Evolutionary conservation across 2,329 filamentous ascomycete genomes (phyloP).

Genomic region (Paracoccidioides lutzii): DNA sequence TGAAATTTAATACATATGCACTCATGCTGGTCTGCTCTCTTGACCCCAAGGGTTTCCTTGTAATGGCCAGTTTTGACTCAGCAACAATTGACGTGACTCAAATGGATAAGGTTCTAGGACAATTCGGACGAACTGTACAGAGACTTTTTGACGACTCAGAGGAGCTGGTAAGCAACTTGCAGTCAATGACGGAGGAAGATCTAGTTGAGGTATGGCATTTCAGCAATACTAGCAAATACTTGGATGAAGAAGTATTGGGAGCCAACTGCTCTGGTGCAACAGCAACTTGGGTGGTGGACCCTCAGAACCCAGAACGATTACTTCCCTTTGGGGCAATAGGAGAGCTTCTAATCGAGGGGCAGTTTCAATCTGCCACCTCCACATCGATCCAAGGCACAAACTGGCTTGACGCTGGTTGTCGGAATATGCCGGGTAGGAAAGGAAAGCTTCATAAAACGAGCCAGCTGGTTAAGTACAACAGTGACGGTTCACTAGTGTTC

Average conservation of each 20-base stretch:
- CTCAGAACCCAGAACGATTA: constrained; percentile 13
- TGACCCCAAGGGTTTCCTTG: constrained; percentile 43
- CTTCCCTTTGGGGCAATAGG: constrained; percentile 19
- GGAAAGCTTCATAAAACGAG: constrained; percentile 1
- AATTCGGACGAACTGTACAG: constrained; percentile 36
- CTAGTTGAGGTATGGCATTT: constrained; percentile 1
- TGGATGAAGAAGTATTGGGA: neutral
- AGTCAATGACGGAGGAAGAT: constrained; percentile 1
- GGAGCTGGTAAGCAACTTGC: constrained; percentile 1
- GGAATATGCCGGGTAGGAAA: neutral
- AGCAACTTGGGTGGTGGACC: constrained; percentile 19
- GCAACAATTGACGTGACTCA: constrained; percentile 36
- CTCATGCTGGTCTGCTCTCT: constrained; percentile 52
- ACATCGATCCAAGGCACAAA: neutral
- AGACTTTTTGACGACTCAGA: constrained; percentile 1
- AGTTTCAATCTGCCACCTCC: constrained; percentile 2
- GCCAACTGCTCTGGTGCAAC: neutral
- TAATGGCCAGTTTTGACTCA: constrained; percentile 53
- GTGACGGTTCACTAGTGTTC: constrained; percentile 4
- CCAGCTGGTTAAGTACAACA: constrained; percentile 3
- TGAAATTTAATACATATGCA: constrained; percentile 42
- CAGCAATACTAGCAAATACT: constrained; percentile 1
- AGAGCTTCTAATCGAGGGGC: constrained; percentile 20
- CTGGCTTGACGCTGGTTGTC: constrained; percentile 1
- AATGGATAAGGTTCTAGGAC: constrained; percentile 40